phyloP scores from a whole-genome alignment of 495 filamentous ascomycete genomes.

The Penicillium simplicissimum region DNA sequence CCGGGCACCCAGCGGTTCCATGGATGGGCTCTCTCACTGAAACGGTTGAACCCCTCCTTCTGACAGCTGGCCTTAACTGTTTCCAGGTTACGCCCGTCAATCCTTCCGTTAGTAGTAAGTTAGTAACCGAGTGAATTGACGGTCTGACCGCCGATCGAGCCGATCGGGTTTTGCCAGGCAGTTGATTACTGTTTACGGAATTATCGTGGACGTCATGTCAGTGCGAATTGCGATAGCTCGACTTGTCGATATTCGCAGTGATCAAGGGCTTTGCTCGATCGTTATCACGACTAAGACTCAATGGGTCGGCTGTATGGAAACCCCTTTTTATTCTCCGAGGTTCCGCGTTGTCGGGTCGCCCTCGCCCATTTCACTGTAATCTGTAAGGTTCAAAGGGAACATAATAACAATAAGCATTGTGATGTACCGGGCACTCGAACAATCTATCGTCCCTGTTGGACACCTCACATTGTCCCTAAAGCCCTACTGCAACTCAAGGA shows the following conservation, averaged over 20 bases:
- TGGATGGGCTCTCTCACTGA: constrained; percentile 1
- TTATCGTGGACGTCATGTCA: not conserved
- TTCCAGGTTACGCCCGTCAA: not conserved
- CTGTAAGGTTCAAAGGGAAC: no score
- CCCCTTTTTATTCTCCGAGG: not conserved
- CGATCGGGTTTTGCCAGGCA: constrained; percentile 5
- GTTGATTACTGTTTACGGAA: no score
- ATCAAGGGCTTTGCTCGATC: no score
- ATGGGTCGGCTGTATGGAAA: not conserved
- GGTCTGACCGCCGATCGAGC: constrained; percentile 3
- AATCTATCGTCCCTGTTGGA: not conserved
- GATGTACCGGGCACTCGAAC: not conserved
- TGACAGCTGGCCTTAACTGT: constrained; percentile 3
- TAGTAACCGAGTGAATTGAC: not conserved
- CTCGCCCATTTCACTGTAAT: not conserved
- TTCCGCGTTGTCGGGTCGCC: not conserved
- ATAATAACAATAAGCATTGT: not conserved
- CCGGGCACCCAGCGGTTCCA: constrained; percentile 8
- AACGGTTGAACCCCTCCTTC: not conserved
- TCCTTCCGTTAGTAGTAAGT: not conserved
- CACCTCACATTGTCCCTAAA: not conserved
- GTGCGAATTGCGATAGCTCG: not conserved
- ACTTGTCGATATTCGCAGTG: not conserved
- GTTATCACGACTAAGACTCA: not conserved
- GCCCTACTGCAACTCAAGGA: no score